These are phyloP conservation scores for Auricularia heimuer DNA, from an alignment of 768 basidiomycete species.

Conservation along the genomic window DNA sequence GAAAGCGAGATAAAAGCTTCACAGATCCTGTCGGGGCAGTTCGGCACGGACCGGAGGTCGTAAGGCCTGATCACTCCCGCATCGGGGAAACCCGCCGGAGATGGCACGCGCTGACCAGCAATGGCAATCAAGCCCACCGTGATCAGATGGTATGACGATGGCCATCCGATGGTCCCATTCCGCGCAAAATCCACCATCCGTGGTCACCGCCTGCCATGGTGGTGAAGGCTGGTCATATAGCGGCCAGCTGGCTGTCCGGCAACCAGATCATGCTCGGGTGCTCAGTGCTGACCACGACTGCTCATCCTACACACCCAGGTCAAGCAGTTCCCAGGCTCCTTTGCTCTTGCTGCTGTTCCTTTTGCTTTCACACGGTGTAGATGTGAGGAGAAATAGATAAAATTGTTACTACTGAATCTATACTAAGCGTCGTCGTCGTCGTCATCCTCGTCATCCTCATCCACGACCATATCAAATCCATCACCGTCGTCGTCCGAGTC, in stretches of 20 bases:
- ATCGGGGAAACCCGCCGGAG: neutral
- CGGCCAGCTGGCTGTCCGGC: neutral
- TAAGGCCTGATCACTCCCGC: too few relatives aligned
- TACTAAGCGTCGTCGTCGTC: too few relatives aligned
- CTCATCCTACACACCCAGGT: too few relatives aligned
- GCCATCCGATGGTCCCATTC: neutral
- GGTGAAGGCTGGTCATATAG: too few relatives aligned
- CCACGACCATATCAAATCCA: neutral
- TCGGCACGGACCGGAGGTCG: too few relatives aligned
- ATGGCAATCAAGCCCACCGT: neutral
- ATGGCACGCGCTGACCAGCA: neutral
- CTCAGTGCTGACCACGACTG: too few relatives aligned
- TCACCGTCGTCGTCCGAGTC: neutral
- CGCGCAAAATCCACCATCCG: neutral
- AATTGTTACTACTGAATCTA: neutral
- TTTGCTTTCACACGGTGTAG: neutral
- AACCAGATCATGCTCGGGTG: neutral
- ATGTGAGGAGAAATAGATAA: neutral
- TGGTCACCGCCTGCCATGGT: neutral
- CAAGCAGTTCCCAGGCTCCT: neutral
- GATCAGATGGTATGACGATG: neutral
- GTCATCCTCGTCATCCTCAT: neutral
- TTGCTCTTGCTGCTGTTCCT: neutral
- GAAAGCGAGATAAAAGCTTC: too few relatives aligned
- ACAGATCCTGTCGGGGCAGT: too few relatives aligned